phyloP scores from a whole-genome alignment of 2,329 filamentous ascomycete genomes.

The Colletotrichum viniferum region DNA sequence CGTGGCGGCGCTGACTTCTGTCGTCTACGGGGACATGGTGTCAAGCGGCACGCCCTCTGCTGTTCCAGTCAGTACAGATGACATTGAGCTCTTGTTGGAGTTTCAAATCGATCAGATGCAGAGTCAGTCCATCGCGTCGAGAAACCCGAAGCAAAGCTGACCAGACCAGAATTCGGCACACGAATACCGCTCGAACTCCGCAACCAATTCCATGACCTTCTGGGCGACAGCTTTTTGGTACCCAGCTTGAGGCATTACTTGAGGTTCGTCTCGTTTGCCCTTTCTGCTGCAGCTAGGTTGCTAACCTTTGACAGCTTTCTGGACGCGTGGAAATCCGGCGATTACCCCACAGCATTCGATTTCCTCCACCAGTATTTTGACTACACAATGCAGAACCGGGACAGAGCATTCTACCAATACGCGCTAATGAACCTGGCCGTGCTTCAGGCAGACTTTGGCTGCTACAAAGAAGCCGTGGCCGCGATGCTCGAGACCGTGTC shows the following conservation, averaged over 20 bases:
- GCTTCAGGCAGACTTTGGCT: slow-evolving; percentile 93
- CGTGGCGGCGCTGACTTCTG: slow-evolving; percentile 48
- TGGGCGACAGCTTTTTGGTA: slow-evolving; percentile 69
- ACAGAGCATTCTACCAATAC: slow-evolving; percentile 91
- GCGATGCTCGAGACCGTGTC: slow-evolving; percentile 95
- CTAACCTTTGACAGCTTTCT: slow-evolving; percentile 67
- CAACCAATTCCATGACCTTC: slow-evolving; percentile 70
- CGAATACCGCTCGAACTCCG: slow-evolving; percentile 78
- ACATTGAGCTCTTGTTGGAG: slow-evolving; percentile 80
- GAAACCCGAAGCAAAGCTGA: background rate
- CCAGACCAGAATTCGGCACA: slow-evolving; percentile 68
- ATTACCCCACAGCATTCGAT: slow-evolving; percentile 90
- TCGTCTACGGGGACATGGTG: slow-evolving; percentile 59
- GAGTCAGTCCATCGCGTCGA: slow-evolving; percentile 50
- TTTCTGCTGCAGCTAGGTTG: background rate
- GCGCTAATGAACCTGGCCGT: slow-evolving; percentile 92
- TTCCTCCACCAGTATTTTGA: slow-evolving; percentile 95
- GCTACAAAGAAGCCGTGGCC: slow-evolving; percentile 85
- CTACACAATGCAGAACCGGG: slow-evolving; percentile 86
- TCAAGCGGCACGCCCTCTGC: slow-evolving; percentile 43
- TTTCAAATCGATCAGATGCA: slow-evolving; percentile 91
- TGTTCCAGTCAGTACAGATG: slow-evolving; percentile 71
- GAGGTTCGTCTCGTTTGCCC: slow-evolving; percentile 48
- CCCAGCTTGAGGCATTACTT: slow-evolving; percentile 80
- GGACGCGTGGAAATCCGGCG: slow-evolving; percentile 89